Evolutionary conservation across 2,329 filamentous ascomycete species (phyloP), one percentile per base, ranked within the genome.

Genomic region (Orbilia brochopaga): DNA sequence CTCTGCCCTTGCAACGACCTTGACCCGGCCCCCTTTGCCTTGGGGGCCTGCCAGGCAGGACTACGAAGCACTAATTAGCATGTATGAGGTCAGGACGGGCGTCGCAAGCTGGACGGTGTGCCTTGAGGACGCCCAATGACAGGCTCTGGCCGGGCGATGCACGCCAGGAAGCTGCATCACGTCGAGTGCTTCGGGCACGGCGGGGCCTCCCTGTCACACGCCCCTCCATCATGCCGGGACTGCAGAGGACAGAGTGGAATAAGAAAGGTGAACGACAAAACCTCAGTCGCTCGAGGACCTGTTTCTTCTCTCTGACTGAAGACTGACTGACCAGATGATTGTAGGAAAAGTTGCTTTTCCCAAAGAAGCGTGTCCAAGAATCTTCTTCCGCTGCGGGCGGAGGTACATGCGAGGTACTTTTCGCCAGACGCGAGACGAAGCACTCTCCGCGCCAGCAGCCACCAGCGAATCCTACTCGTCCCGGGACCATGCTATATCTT

Each of bases 181-280:
- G 44, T 5, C 44, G n/a, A 4, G 19, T 21, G 11, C 44, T 21
- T 19, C 15, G 44, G 44, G 44, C 53, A 44, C 53, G 67, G 56
- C 23, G 52, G 67, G 60, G 52, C 17, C 44, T 35, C 50, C 60
- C 60, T 72, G 67, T 72, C 67, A 72, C 60, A 72, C 19, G 56
- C 27, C 50, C 50, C 15, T 13, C 27, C 27, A 8, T 4, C 27
- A 32, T 8, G 27, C 27, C 27, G 8, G 19, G 19, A 46, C 42
- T 15, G 13, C 15, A 4, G 13, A 52, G n/a, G 19, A 10, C 40
- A 44, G 48, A 52, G 6, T 23, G 50, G 30, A 53, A 53, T 15
- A 53, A 32, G 24, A 21, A 53, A 27, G 4, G 15, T 4, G 13
- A 46, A 4, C 15, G 13, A 8, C 27, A 3, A 3, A 8, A 4